Evolutionary conservation across 768 basidiomycete genomes (phyloP), one percentile per base, ranked within the genome.

Genomic region (Daedaleopsis nitida): DNA sequence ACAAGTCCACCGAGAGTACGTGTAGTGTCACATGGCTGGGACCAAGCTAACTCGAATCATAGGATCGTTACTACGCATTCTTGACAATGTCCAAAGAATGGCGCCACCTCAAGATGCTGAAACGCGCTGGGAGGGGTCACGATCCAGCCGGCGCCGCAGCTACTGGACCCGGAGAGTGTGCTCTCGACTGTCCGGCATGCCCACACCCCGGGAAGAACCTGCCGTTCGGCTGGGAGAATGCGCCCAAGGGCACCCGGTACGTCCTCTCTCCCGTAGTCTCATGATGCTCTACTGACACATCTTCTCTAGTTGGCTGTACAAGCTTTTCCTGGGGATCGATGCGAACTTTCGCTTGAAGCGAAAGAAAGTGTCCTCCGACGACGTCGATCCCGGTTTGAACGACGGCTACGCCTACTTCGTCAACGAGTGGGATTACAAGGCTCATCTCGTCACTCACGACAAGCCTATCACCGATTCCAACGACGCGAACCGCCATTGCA

Each of bases 331-430:
- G 0, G 69, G 70, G 1, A 65, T 70, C 0, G 70, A 75, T 53
- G 71, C 71, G 0, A 72, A 71, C 52, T 75, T 76, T 42, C 63
- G 65, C 1, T 43, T 74, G 27, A 73, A 73, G 48, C 53, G 45
- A 0, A 64, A 61, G 42, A 38, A 21, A 0, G 65, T 69, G 0
- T 67, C 56, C 0, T 66, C 52, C 3, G 64, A 66, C 8, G 24
- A 3, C 0, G 19, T 57, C 0, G 70, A 74, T 50, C 70, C 70
- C 0, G 48, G 60, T 21, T 65, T 74, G 3, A 65, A 65, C 17
- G 45, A 63, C 0, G 74, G 75, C 6, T 64, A 50, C 57, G 55
- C 65, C 1, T 73, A 72, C 39, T 70, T 73, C 44, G 68, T 73
- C 6, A 65, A 73, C 27, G 60, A 66, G 7, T 32, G 2, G 1